These are phyloP conservation scores for Annulohypoxylon stygium DNA, from an alignment of 495 filamentous ascomycete species.

Conservation along the genomic window DNA sequence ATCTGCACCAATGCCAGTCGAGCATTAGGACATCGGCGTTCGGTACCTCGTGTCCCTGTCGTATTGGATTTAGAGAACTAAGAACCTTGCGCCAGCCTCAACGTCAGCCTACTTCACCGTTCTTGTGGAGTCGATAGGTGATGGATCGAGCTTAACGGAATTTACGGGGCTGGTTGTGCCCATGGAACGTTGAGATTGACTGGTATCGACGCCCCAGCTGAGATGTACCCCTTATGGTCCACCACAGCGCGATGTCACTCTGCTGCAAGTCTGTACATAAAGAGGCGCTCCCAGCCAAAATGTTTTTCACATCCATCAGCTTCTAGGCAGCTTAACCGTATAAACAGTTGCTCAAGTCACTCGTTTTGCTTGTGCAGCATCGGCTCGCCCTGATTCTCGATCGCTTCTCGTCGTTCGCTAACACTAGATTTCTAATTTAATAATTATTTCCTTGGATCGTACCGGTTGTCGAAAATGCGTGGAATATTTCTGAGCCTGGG, in stretches of 20 bases:
- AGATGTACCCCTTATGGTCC: slow-evolving; percentile 16
- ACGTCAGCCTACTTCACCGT: slow-evolving; percentile 44
- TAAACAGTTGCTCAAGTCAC: slow-evolving; percentile 46
- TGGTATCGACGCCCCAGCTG: slow-evolving; percentile 33
- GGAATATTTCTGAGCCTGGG: slow-evolving; percentile 38
- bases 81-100: slow-evolving; percentile 43
- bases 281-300: slow-evolving; percentile 28
- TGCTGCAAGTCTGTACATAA: slow-evolving; percentile 34
- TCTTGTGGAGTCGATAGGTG: slow-evolving; percentile 34
- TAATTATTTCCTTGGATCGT: slow-evolving; percentile 16
- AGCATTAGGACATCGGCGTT: slow-evolving; percentile 25
- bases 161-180: slow-evolving; percentile 35
- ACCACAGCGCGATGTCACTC: slow-evolving; percentile 41
- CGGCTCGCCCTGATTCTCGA: slow-evolving; percentile 25
- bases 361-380: slow-evolving; percentile 43
- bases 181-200: slow-evolving; percentile 41
- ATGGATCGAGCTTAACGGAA: slow-evolving; percentile 32
- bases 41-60: slow-evolving; percentile 42
- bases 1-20: slow-evolving; percentile 38
- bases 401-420: slow-evolving; percentile 38
- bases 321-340: slow-evolving; percentile 27
- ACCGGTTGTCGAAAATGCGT: slow-evolving; percentile 29
- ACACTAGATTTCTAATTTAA: slow-evolving; percentile 38
- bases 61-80: slow-evolving; percentile 38
- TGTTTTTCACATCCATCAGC: slow-evolving; percentile 8